Conservation (phyloP, 2,329 filamentous ascomycete species). For the Diaporthe aspalathi region DNA sequence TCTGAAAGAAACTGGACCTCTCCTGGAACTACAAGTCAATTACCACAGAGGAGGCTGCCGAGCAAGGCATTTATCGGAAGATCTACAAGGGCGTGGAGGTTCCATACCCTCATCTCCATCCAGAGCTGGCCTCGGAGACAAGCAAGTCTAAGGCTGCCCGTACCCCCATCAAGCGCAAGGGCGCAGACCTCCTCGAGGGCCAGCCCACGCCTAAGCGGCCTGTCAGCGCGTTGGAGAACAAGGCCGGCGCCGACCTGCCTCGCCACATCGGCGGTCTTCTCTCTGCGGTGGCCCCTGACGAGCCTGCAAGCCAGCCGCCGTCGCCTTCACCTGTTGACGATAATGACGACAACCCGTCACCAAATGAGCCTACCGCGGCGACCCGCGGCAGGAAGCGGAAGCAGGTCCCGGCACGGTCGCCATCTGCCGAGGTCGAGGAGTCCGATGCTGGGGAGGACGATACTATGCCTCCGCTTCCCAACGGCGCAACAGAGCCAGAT, state of each 20-base stretch:
- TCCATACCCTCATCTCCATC: slow-evolving; percentile 52
- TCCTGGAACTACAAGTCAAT: slow-evolving; percentile 60
- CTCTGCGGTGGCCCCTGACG: slow-evolving; percentile 48
- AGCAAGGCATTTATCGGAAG: slow-evolving; percentile 56
- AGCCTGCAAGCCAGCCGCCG: slow-evolving; percentile 42
- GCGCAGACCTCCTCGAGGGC: slow-evolving; percentile 61
- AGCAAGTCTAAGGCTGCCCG: slow-evolving; percentile 50
- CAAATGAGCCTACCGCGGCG: slow-evolving; percentile 35
- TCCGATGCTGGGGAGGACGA: slow-evolving; percentile 38
- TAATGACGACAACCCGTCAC: slow-evolving; percentile 39
- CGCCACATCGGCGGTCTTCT: slow-evolving; percentile 56
- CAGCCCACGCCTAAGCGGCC: slow-evolving; percentile 62
- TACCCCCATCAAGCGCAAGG: slow-evolving; percentile 59
- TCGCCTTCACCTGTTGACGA: slow-evolving; percentile 43
- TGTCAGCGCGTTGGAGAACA: slow-evolving; percentile 46
- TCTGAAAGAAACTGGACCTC: slow-evolving; percentile 50
- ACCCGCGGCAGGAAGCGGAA: slow-evolving; percentile 37
- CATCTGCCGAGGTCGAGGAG: slow-evolving; percentile 31
- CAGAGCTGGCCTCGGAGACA: slow-evolving; percentile 52
- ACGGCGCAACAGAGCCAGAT: slow-evolving; percentile 60
- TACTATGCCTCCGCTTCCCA: slow-evolving; percentile 48
- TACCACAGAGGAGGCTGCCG: slow-evolving; percentile 56
- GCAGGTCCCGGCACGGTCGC: slow-evolving; percentile 15
- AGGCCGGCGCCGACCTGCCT: slow-evolving; percentile 48
- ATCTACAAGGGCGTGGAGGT: slow-evolving; percentile 56